Evolutionary conservation across 441 rosid genomes (phyloP).

Genomic region (Eruca vesicaria): DNA sequence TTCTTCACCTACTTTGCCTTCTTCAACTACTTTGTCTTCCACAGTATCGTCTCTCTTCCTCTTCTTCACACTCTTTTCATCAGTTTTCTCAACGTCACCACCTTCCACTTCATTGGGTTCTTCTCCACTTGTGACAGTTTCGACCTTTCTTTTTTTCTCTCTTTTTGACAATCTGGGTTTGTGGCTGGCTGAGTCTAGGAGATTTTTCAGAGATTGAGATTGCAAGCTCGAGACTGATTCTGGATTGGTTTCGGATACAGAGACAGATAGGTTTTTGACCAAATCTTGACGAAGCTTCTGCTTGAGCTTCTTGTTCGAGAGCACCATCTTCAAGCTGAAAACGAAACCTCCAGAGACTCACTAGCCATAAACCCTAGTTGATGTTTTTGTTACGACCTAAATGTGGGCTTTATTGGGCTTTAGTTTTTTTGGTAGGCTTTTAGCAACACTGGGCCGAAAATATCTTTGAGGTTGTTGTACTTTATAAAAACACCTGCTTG

Average conservation of each 20-base stretch:
- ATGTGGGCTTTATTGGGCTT: constrained; percentile 20
- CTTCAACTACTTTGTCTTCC: constrained; percentile 21
- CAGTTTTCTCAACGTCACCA: constrained; percentile 18
- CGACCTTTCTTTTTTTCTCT: constrained; percentile 56
- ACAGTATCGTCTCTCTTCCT: constrained; percentile 42
- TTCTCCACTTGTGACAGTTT: constrained; percentile 29
- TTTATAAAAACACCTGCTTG: not conserved
- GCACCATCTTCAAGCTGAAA: constrained; percentile 48
- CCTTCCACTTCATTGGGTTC: constrained; percentile 4
- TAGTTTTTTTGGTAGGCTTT: not conserved
- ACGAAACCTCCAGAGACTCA: not conserved
- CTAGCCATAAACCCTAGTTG: constrained; percentile 28
- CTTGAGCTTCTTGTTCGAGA: constrained; percentile 93
- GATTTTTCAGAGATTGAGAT: constrained; percentile 50
- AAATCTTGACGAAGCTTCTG: constrained; percentile 60
- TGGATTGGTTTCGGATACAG: constrained; percentile 24
- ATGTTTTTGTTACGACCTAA: not conserved
- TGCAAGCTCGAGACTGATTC: constrained; percentile 32
- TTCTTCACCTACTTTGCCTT: constrained; percentile 6
- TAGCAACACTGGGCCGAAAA: not conserved
- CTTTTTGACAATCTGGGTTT: constrained; percentile 75
- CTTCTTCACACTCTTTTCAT: constrained; percentile 31
- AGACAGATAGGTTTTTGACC: constrained; percentile 37
- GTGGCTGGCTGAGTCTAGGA: constrained; percentile 54
- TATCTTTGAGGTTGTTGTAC: not conserved